Evolutionary conservation across 2,329 filamentous ascomycete genomes (phyloP), one percentile per base, ranked within the genome.

Genomic region (Cladophialophora psammophila): DNA sequence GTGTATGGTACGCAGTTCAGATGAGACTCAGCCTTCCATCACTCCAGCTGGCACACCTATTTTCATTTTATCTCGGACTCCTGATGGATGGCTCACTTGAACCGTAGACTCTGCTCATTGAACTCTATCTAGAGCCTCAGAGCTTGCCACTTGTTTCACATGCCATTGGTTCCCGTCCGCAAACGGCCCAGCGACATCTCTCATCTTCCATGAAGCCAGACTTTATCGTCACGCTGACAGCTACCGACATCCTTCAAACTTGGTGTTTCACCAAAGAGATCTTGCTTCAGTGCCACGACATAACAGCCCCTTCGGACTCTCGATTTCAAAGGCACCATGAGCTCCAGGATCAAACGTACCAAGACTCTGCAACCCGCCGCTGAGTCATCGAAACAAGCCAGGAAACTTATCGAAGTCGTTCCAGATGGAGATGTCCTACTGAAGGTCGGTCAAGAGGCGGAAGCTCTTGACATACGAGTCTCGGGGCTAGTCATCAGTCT

Each of bases 381-480:
- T 20, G 42, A 1, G 18, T 10, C 42, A 6, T 9, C n/a, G 3
- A 20, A 48, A 10, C n/a, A n/a, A 8, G 5, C n/a, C 4, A 20
- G n/a, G n/a, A 48, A 48, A 18, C 42, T 48, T 20, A 20, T 54
- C 26, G 26, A 54, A 15, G 26, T 54, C 34, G 26, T 54, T 2
- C 26, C 31, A n/a, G 31, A 35, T 40, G 60, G 60, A 36, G 52
- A 63, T 56, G 35, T 48, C 18, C 18, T 56, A 15, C 18, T 63
- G 35, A 48, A 13, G 15, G 60, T 56, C 15, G 60, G 60, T 34
- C 40, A 7, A 34, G 60, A 50, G 4, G 18, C 2, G 9, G 53
- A 59, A 50, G 54, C 40, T 10, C n/a, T 59, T 8, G 42, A 64
- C 9, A 64, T 64, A 40, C 42, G 32, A 40, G 62, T 64, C 31